Percentiles rank a stretch among this genome's conserved stretches.
These are phyloP conservation scores for Cynara cardunculus DNA, from an alignment of 129 eudicot species.

Conservation along the genomic window DNA sequence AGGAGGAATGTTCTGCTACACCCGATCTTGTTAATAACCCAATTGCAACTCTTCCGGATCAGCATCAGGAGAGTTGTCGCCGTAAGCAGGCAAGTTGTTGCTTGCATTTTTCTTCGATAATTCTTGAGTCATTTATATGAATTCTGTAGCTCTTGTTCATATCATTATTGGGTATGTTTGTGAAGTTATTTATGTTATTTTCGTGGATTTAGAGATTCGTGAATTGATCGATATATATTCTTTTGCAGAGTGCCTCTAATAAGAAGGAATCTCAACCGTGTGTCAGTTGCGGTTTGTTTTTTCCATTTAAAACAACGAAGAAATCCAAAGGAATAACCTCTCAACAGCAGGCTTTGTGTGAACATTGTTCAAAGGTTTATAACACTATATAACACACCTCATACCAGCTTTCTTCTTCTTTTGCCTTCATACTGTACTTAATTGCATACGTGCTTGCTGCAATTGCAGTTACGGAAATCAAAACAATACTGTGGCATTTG, in stretches of 20 bases:
- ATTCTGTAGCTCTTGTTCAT: background rate
- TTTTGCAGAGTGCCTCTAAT: slow-evolving; percentile 39
- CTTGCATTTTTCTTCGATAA: background rate
- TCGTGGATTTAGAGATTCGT: background rate
- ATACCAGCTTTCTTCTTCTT: background rate
- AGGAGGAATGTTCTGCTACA: slow-evolving; percentile 9
- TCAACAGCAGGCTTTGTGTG: slow-evolving; percentile 37
- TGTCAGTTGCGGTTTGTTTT: slow-evolving; percentile 51
- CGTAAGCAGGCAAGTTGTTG: slow-evolving; percentile 23
- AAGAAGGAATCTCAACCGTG: slow-evolving; percentile 48
- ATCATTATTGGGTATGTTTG: background rate
- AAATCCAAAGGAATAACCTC: slow-evolving; percentile 38
- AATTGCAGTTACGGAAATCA: slow-evolving; percentile 64
- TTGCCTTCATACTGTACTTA: background rate
- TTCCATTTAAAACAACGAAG: slow-evolving; percentile 43
- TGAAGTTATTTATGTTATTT: background rate
- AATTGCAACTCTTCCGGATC: background rate
- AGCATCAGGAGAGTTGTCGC: slow-evolving; percentile 5
- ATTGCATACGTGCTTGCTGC: background rate
- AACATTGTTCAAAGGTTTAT: slow-evolving; percentile 65
- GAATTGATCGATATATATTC: background rate
- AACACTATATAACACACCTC: slow-evolving; percentile 2
- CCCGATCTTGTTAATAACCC: slow-evolving; percentile 12
- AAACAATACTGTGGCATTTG: slow-evolving; percentile 94
- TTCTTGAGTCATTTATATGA: background rate